phyloP scores from a whole-genome alignment of 345 rosid species.

The Syzygium aromaticum region DNA sequence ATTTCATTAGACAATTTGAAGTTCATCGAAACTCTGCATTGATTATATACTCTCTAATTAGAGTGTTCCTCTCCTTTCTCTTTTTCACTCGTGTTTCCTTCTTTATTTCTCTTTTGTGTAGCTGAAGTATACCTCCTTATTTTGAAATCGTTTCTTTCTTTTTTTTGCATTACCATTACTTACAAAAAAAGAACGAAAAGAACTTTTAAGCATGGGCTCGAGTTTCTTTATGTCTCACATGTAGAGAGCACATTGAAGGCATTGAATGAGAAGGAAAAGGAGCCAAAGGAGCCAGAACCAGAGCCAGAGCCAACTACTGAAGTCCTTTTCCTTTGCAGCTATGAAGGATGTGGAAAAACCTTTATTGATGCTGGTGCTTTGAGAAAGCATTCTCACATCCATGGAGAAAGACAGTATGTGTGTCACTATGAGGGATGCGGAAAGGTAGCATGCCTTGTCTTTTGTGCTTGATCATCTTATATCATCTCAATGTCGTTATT shows the following conservation, averaged over 20 bases:
- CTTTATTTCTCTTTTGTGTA: not conserved
- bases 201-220: not conserved
- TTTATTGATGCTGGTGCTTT: conserved; percentile 90
- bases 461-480: not conserved
- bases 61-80: not conserved
- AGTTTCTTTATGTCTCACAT: not conserved
- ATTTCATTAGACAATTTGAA: not conserved
- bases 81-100: not conserved
- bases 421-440: conserved; percentile 78
- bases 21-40: not conserved
- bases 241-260: conserved; percentile 61
- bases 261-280: conserved; percentile 60
- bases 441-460: conserved; percentile 39
- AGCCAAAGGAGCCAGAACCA: conserved; percentile 62
- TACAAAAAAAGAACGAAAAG: not conserved
- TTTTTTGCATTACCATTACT: not conserved
- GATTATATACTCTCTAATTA: not conserved
- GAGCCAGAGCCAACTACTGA: conserved; percentile 95
- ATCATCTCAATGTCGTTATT: not conserved
- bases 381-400: conserved; percentile 94
- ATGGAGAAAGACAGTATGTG: conserved; percentile 87
- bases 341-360: conserved; percentile 90
- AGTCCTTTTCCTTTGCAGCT: conserved; percentile 95
- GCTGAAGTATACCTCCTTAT: not conserved
- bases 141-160: not conserved